Evolutionary conservation across 176 grass and related monocot species (phyloP), one percentile per base, ranked within the genome.

Genomic region (Cocos nucifera): DNA sequence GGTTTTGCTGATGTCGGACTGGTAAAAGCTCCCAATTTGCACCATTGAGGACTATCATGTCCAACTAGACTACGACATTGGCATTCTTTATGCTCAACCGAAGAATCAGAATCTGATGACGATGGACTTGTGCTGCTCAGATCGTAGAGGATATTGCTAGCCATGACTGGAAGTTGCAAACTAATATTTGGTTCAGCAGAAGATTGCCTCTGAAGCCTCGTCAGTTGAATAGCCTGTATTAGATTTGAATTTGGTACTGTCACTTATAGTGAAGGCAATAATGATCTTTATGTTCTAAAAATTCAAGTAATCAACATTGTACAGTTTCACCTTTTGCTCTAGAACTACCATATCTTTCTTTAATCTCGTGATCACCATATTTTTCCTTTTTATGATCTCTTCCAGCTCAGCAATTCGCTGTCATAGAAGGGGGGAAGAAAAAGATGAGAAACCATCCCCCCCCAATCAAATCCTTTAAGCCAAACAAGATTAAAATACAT

Each of bases 321-420:
- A 6, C 14, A 23, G 7, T 8, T 44, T 66, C 84, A 87, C 83
- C 80, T 86, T 87, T 65, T 87, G 80, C 57, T 90, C 80, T 35
- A 96, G 55, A 75, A 73, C 48, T 71, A 48, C 52, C 71, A 85
- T 85, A 48, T 96, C 83, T 67, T 96, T 96, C 75, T 87, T 90
- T 62, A 90, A 30, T 82, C 90, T 87, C 22, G 83, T 80, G 54
- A 90, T 82, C 12, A 96, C 79, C 69, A 82, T 73, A 23, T 87
- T 96, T 66, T 96, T 90, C 62, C 83, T 85, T 80, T 56, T 81
- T 65, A 96, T 72, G 70, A 85, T 50, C 24, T 96, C 80, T 63
- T 96, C 79, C 56, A 96, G 28, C 68, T 96, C 83, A 12, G 57
- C 58, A 75, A 90, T 96, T 77, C 80, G 87, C 91, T 96, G 60